phyloP scores from a whole-genome alignment of 2,329 filamentous ascomycete genomes.

The Penicillium digitatum region DNA sequence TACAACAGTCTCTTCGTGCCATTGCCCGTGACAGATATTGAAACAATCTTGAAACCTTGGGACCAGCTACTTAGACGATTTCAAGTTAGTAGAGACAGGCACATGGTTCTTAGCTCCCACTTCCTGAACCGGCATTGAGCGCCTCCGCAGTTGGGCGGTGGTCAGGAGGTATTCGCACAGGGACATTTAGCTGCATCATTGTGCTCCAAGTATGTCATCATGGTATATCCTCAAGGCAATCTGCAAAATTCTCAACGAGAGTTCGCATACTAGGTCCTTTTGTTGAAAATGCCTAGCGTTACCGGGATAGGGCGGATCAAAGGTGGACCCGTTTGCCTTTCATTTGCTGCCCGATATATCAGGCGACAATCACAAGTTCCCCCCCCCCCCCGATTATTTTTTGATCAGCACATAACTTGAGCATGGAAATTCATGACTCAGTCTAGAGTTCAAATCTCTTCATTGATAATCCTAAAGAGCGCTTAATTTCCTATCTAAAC shows the following conservation, averaged over 20 bases:
- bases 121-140: not conserved
- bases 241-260: not conserved
- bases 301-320: not conserved
- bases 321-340: not conserved
- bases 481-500: not conserved
- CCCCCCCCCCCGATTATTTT: no score
- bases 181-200: not conserved
- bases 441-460: not conserved
- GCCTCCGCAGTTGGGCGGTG: not conserved
- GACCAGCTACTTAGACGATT: not conserved
- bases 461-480: no score
- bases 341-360: not conserved
- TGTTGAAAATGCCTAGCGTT: not conserved
- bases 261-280: not conserved
- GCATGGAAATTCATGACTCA: not conserved
- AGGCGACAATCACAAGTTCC: not conserved
- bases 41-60: not conserved
- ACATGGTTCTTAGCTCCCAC: not conserved
- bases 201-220: not conserved
- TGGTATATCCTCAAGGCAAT: not conserved
- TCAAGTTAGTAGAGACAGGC: not conserved
- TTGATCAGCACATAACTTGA: not conserved
- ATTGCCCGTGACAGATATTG: not conserved
- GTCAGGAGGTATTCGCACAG: not conserved
- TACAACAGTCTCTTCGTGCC: not conserved